Percentiles rank a stretch among this genome's conserved stretches.
Conservation (phyloP, 495 filamentous ascomycete species). For the Annulohypoxylon nitens region DNA sequence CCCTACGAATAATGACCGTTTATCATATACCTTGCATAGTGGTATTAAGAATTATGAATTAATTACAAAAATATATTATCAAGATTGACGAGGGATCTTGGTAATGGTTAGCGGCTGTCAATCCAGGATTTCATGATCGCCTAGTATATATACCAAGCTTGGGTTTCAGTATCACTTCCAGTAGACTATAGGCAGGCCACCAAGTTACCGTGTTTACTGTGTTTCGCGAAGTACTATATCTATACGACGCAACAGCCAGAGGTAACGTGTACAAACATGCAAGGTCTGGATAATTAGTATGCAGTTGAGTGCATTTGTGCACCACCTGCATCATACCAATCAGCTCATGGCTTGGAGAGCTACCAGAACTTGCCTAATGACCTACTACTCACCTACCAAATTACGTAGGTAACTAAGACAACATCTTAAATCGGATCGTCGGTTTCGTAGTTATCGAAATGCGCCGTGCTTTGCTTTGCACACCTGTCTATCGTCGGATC, state of each 20-base stretch:
- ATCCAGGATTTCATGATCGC: conserved; percentile 20
- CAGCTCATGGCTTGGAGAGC: conserved; percentile 22
- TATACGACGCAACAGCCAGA: conserved; percentile 29
- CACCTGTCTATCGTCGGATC: conserved; percentile 10
- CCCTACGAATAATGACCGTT: conserved; percentile 40
- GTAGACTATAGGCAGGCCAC: conserved; percentile 9
- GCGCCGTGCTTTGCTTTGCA: conserved; percentile 26
- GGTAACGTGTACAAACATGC: conserved; percentile 34
- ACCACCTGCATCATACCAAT: conserved; percentile 26
- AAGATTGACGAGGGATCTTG: conserved; percentile 42
- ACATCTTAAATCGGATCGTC: conserved; percentile 27
- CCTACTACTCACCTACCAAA: conserved; percentile 12
- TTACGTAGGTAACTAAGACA: conserved; percentile 20
- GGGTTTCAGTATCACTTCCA: conserved; percentile 17
- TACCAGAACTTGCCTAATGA: conserved; percentile 16
- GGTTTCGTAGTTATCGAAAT: conserved; percentile 30
- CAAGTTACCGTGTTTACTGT: conserved; percentile 6
- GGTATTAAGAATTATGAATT: conserved; percentile 42
- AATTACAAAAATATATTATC: conserved; percentile 44
- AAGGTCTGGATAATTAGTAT: conserved; percentile 20
- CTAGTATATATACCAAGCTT: conserved; percentile 21
- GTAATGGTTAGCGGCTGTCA: conserved; percentile 22
- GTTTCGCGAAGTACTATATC: conserved; percentile 21
- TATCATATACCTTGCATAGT: conserved; percentile 40
- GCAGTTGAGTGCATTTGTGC: conserved; percentile 16